phyloP scores from a whole-genome alignment of 805 yeast genomes.

The Candida parachauliodes region DNA sequence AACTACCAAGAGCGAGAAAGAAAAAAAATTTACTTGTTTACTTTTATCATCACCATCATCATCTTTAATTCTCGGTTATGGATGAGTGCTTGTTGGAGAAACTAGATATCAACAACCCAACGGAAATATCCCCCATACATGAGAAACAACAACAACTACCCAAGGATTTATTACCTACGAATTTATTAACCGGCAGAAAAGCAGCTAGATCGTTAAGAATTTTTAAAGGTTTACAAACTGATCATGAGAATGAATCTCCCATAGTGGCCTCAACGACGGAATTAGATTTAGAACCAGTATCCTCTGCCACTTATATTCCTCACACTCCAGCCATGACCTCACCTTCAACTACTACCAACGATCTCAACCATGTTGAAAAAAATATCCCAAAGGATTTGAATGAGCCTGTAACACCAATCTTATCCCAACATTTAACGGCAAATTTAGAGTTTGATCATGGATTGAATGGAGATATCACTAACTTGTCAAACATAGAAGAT shows the following conservation, averaged over 20 bases:
- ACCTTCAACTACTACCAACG: constrained; percentile 3
- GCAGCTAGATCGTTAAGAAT: constrained; percentile 56
- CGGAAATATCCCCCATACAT: background rate
- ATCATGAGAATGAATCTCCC: constrained; percentile 1
- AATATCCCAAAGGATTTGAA: constrained; percentile 3
- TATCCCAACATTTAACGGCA: constrained; percentile 44
- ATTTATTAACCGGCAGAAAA: constrained; percentile 43
- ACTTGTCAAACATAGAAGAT: constrained; percentile 12
- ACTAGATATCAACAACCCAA: background rate
- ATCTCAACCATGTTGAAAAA: background rate
- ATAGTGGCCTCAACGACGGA: constrained; percentile 8
- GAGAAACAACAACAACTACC: constrained; percentile 7
- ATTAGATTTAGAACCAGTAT: constrained; percentile 50
- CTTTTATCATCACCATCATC: background rate
- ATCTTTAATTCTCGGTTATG: background rate
- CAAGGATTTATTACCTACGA: constrained; percentile 4
- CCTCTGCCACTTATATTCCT: constrained; percentile 70
- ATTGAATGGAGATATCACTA: constrained; percentile 26
- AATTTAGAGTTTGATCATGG: constrained; percentile 45
- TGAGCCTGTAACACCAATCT: constrained; percentile 6
- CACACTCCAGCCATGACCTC: constrained; percentile 53
- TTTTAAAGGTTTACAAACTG: constrained; percentile 33
- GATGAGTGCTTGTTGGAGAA: background rate
- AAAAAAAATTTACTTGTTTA: background rate
- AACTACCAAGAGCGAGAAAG: too few species aligned